A percentile compares a stretch with the other conserved stretches of the same genome.
Conservation (phyloP, 2,329 filamentous ascomycete species). For the Aspergillus amoenus region DNA sequence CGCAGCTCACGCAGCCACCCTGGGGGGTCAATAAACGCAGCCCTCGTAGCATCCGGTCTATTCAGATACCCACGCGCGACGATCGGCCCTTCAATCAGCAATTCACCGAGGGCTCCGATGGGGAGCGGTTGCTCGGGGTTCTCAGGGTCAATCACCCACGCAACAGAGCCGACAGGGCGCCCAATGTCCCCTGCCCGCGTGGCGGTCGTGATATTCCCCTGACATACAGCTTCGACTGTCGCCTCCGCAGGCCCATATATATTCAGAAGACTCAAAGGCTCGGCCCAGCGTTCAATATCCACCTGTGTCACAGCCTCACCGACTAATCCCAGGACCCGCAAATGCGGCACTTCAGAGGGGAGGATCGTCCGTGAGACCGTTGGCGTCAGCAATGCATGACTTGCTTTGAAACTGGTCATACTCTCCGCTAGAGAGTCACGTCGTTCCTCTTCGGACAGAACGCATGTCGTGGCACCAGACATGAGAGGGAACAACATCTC, state of each 20-base stretch:
- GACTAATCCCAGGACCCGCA: too few relatives aligned
- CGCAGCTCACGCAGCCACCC: background rate
- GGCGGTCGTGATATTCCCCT: background rate
- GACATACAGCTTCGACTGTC: background rate
- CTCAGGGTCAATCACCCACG: slow-evolving; percentile 4
- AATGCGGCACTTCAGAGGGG: background rate
- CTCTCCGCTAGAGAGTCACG: background rate
- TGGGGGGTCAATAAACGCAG: background rate
- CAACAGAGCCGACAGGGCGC: background rate
- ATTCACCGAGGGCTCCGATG: slow-evolving; percentile 17
- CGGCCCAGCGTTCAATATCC: too few relatives aligned
- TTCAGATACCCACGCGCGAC: slow-evolving; percentile 38
- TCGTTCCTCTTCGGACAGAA: background rate
- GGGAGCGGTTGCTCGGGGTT: slow-evolving; percentile 2
- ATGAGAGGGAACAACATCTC: slow-evolving; percentile 38
- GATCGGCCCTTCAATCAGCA: slow-evolving; percentile 7
- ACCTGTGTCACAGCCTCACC: too few relatives aligned
- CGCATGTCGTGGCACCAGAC: slow-evolving; percentile 39
- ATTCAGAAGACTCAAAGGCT: background rate
- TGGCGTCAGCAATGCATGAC: slow-evolving; percentile 52
- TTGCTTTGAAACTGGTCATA: background rate
- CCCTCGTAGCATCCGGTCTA: slow-evolving; percentile 3
- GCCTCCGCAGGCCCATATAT: background rate
- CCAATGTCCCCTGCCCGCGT: background rate
- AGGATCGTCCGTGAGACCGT: slow-evolving; percentile 43